Percentiles rank a stretch among this genome's conserved stretches.
These are phyloP conservation scores for Fremontodendron californicum DNA, from an alignment of 345 rosid genomes.

Conservation along the genomic window DNA sequence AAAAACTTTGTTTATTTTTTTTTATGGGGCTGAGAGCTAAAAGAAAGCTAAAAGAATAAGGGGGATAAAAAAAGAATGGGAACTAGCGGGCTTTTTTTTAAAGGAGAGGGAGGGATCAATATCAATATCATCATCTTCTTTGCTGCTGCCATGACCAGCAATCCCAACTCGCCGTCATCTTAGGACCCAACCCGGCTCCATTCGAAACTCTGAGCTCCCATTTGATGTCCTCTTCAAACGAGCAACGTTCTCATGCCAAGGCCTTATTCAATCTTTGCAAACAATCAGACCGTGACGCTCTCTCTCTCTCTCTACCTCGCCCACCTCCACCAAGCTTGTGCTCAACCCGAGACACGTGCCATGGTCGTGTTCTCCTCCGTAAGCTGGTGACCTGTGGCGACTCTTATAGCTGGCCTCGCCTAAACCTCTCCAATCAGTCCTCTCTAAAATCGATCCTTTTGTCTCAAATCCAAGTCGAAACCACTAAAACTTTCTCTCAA, in stretches of 20 bases:
- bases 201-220: too few species aligned
- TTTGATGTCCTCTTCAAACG: too few species aligned
- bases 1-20: too few species aligned
- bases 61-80: too few species aligned
- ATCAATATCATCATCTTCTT: constrained; percentile 3
- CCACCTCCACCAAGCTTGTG: constrained; percentile 69
- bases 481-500: constrained; percentile 64
- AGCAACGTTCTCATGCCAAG: too few species aligned
- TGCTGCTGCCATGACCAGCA: constrained; percentile 63
- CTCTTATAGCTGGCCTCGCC: constrained; percentile 79
- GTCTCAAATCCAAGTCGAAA: constrained; percentile 68
- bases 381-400: constrained; percentile 86
- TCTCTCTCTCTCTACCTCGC: constrained; percentile 76
- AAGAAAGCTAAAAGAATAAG: too few species aligned
- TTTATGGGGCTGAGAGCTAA: too few species aligned
- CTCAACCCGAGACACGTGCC: constrained; percentile 74
- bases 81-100: too few species aligned
- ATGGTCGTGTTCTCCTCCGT: constrained; percentile 90
- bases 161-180: constrained; percentile 67
- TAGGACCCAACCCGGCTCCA: too few species aligned
- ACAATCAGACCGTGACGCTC: constrained; percentile 72
- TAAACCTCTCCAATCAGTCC: constrained; percentile 63
- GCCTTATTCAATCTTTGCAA: constrained; percentile 82
- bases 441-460: constrained; percentile 67
- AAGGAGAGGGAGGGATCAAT: not conserved